Evolutionary conservation across 192 early-diverging fungal genomes (phyloP).

Genomic region (Linnemannia zychae): DNA sequence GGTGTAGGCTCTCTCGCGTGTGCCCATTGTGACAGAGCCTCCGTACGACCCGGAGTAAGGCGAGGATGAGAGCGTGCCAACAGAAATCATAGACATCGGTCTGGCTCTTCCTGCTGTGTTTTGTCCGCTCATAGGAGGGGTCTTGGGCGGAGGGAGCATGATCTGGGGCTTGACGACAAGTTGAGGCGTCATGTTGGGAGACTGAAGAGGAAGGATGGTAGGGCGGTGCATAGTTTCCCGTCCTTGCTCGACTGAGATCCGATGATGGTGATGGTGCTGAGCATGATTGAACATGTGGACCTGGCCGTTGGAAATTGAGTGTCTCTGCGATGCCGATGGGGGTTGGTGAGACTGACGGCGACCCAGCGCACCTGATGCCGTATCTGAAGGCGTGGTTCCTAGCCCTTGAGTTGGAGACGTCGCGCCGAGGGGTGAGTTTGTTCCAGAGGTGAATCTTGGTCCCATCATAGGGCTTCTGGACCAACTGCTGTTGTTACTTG

Average conservation of each 20-base stretch:
- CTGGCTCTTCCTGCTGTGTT: slow-evolving; percentile 38
- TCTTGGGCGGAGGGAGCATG: slow-evolving; percentile 50
- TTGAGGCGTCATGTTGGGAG: slow-evolving; percentile 40
- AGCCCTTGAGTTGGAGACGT: slow-evolving; percentile 20
- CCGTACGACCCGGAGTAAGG: slow-evolving; percentile 32
- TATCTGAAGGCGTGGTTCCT: background rate
- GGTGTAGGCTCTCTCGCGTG: slow-evolving; percentile 22
- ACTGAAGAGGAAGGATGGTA: slow-evolving; percentile 31
- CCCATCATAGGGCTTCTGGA: slow-evolving; percentile 44
- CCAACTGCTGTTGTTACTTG: slow-evolving; percentile 44
- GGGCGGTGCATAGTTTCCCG: slow-evolving; percentile 44
- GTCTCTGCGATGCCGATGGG: slow-evolving; percentile 27
- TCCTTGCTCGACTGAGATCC: slow-evolving; percentile 44
- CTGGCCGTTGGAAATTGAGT: slow-evolving; percentile 48
- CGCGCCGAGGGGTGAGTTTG: slow-evolving; percentile 32
- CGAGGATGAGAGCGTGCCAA: slow-evolving; percentile 15
- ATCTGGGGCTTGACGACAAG: slow-evolving; percentile 54
- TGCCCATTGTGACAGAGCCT: background rate
- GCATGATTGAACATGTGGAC: slow-evolving; percentile 15
- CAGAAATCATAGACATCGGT: slow-evolving; percentile 46
- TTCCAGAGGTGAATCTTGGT: slow-evolving; percentile 42
- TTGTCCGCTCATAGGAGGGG: slow-evolving; percentile 50
- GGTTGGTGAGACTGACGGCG: slow-evolving; percentile 40
- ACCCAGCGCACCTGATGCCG: background rate
- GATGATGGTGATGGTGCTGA: slow-evolving; percentile 17